Conservation (phyloP, 352 stramenopile genomes). For the Globisporangium mamillatum region DNA sequence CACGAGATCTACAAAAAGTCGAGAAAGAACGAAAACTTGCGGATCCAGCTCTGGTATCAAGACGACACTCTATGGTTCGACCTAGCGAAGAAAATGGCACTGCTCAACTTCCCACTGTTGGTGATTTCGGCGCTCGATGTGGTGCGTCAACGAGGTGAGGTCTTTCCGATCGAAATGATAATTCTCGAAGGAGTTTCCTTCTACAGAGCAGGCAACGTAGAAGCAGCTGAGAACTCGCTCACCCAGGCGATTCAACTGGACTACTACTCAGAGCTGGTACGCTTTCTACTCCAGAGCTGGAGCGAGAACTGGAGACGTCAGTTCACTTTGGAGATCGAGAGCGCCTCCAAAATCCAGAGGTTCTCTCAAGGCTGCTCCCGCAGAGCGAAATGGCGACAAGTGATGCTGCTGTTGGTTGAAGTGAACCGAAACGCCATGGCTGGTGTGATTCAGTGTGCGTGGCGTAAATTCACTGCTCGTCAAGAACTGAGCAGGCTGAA, state of each 20-base stretch:
- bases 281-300: constrained; percentile 41
- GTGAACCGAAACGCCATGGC: constrained; percentile 27
- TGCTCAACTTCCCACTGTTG: constrained; percentile 47
- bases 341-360: constrained; percentile 33
- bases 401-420: constrained; percentile 24
- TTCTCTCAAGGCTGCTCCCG: constrained; percentile 20
- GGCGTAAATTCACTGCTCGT: constrained; percentile 29
- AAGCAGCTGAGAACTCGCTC: constrained; percentile 30
- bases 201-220: constrained; percentile 32
- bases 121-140: constrained; percentile 31
- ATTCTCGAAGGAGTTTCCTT: constrained; percentile 41
- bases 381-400: constrained; percentile 20
- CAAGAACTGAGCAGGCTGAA: constrained; percentile 23
- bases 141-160: constrained; percentile 19
- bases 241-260: constrained; percentile 35
- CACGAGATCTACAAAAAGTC: constrained; percentile 62
- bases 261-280: constrained; percentile 41
- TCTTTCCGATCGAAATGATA: constrained; percentile 26
- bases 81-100: constrained; percentile 40
- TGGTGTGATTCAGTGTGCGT: constrained; percentile 47
- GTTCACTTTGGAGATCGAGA: constrained; percentile 40
- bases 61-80: constrained; percentile 63
- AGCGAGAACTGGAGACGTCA: constrained; percentile 41
- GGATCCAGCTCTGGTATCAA: constrained; percentile 50
- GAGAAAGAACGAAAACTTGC: constrained; percentile 58